Percentiles rank a stretch among this genome's conserved stretches.
Conservation (phyloP, 2,329 filamentous ascomycete species). For the Pseudopyricularia cyperi region DNA sequence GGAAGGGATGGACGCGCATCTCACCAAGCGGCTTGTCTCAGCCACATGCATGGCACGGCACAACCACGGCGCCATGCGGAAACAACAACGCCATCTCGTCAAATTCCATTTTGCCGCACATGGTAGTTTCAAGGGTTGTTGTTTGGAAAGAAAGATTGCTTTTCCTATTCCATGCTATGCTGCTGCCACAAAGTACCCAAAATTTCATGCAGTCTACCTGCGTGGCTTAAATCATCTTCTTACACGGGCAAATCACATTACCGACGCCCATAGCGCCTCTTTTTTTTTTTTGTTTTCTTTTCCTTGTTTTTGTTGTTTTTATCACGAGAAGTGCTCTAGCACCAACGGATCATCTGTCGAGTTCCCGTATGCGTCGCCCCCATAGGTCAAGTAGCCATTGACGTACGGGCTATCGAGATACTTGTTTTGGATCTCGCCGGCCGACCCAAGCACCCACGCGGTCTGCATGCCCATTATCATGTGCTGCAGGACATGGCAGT, state of each 20-base stretch:
- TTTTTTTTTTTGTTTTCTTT: no score
- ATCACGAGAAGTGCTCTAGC: background rate
- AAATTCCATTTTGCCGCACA: background rate
- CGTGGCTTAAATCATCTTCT: no score
- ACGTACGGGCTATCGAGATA: background rate
- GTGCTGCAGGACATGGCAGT: conserved; percentile 46
- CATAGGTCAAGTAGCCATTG: background rate
- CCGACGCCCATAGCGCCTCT: no score
- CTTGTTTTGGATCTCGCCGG: background rate
- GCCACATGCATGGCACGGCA: background rate
- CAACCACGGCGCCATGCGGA: background rate
- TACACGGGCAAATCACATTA: no score
- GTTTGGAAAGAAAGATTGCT: background rate
- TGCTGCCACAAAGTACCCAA: background rate
- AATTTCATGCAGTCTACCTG: no score
- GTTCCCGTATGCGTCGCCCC: background rate
- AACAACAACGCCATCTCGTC: background rate
- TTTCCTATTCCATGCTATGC: background rate
- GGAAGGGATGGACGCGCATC: no score
- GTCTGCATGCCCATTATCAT: conserved; percentile 36
- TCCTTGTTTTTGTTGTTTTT: background rate
- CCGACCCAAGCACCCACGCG: background rate
- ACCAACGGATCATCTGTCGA: background rate
- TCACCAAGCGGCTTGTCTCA: background rate
- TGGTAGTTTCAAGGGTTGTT: background rate